Evolutionary conservation across 768 basidiomycete genomes (phyloP), one percentile per base, ranked within the genome.

Genomic region (Guyanaporus albipodus): DNA sequence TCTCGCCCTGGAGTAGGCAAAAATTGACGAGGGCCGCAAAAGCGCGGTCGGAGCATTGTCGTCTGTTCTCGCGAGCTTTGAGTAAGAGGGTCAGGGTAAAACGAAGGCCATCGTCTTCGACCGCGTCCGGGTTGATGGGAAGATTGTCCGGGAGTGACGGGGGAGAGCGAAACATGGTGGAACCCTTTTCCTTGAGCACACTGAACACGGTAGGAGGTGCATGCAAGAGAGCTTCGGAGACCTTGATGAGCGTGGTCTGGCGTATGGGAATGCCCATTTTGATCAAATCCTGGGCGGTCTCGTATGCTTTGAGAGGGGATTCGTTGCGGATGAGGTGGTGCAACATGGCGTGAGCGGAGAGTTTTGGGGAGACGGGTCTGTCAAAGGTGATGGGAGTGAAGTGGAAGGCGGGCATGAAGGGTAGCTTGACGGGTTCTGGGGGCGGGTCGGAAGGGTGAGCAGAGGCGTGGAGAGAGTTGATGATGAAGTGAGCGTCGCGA

Each of bases 1-100:
- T 80, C 59, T 91, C 89, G 21, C 87, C 86, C 40, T 91, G 87
- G 31, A 88, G 61, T 17, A 91, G 69, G 46, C 83, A 85, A 8
- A 82, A 74, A 4, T 75, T 69, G 52, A 90, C 71, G 39, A 88
- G 64, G 2, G 72, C 70, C 42, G 75, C 73, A 58, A 81, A 87
- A 72, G 87, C 79, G 24, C 70, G 67, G n/a, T 75, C 66, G 2
- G 79, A 78, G 35, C 82, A 76, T 24, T 73, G 68, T 41, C 79
- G 78, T 23, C 79, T 72, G 35, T 76, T 73, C 33, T 71, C 62
- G n/a, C 78, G 73, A 0, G 84, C 83, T 4, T 70, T 63, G 34
- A 67, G 56, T 21, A 87, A 61, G 3, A 89, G 72, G 19, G 67
- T 60, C 22, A 87, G 46, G 0, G 83, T 82, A 27, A 77, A 71